phyloP scores from a whole-genome alignment of 352 stramenopile genomes.

The Elongisporangium anandrum region DNA sequence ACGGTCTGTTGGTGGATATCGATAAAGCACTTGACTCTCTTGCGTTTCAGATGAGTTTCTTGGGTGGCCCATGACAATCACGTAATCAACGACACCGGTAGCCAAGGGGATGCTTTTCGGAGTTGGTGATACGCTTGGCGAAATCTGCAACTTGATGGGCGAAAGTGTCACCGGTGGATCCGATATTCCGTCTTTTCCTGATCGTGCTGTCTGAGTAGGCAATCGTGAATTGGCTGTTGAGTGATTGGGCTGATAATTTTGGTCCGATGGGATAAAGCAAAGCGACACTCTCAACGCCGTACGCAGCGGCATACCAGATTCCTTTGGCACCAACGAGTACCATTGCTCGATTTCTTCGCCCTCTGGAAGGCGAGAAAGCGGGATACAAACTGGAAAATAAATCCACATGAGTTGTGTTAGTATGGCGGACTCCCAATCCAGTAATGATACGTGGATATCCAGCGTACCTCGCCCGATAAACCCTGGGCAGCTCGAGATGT shows the following conservation, averaged over 20 bases:
- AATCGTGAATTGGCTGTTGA: not conserved
- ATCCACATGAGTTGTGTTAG: too few species aligned
- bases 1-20: slow-evolving; percentile 53
- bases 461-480: slow-evolving; percentile 74
- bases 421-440: too few species aligned
- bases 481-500: slow-evolving; percentile 36
- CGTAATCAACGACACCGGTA: slow-evolving; percentile 72
- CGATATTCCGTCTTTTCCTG: not conserved
- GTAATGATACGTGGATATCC: not conserved
- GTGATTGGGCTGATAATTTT: not conserved
- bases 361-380: slow-evolving; percentile 57
- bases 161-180: not conserved
- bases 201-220: not conserved
- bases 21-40: slow-evolving; percentile 59
- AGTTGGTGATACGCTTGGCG: slow-evolving; percentile 9
- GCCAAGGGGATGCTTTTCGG: slow-evolving; percentile 29
- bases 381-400: slow-evolving; percentile 43
- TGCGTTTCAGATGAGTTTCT: slow-evolving; percentile 8
- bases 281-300: slow-evolving; percentile 68
- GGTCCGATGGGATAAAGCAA: slow-evolving; percentile 43
- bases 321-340: slow-evolving; percentile 65
- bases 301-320: slow-evolving; percentile 38
- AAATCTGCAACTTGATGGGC: not conserved
- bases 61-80: slow-evolving; percentile 53
- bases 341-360: slow-evolving; percentile 83